phyloP scores from a whole-genome alignment of 2,329 filamentous ascomycete species.

The Eutypella sp. region DNA sequence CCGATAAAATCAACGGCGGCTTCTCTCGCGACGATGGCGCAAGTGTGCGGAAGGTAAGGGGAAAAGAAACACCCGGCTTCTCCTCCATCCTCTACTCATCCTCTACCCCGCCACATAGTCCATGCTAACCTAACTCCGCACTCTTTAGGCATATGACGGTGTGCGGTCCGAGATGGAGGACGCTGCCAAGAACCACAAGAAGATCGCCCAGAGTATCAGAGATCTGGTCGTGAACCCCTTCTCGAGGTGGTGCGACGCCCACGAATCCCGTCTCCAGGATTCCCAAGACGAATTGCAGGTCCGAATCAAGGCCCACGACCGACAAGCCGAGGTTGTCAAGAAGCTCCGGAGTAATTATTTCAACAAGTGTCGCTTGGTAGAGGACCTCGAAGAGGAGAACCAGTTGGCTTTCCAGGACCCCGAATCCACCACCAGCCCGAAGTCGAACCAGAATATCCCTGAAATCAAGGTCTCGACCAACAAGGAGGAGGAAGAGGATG shows the following conservation, averaged over 20 bases:
- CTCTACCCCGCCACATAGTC: too few relatives aligned
- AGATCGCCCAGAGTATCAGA: conserved; percentile 93
- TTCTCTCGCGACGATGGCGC: conserved; percentile 92
- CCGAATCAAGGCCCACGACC: conserved; percentile 88
- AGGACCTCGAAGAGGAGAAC: conserved; percentile 97
- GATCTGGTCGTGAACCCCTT: conserved; percentile 95
- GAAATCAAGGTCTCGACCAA: conserved; percentile 83
- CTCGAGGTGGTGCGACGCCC: conserved; percentile 91
- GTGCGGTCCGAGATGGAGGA: conserved; percentile 90
- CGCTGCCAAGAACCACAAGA: conserved; percentile 82
- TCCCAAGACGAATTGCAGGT: conserved; percentile 91
- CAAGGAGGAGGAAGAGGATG: conserved; percentile 54
- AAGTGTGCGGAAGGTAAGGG: conserved; percentile 88
- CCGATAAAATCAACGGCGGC: conserved; percentile 77
- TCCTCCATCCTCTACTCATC: conserved; percentile 1
- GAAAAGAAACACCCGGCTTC: conserved; percentile 15
- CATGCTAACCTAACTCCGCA: conserved; percentile 2
- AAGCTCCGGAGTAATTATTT: conserved; percentile 96
- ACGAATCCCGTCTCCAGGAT: conserved; percentile 84
- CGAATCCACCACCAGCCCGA: conserved; percentile 63
- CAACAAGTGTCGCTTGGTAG: conserved; percentile 95
- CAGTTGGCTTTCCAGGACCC: conserved; percentile 95
- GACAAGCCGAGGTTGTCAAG: conserved; percentile 83
- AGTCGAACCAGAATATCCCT: conserved; percentile 54
- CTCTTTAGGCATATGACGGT: conserved; percentile 78